Percentiles rank a stretch among this genome's conserved stretches.
Evolutionary conservation across 306 rosid species (phyloP).

Genomic region (Cucumis hystrix): DNA sequence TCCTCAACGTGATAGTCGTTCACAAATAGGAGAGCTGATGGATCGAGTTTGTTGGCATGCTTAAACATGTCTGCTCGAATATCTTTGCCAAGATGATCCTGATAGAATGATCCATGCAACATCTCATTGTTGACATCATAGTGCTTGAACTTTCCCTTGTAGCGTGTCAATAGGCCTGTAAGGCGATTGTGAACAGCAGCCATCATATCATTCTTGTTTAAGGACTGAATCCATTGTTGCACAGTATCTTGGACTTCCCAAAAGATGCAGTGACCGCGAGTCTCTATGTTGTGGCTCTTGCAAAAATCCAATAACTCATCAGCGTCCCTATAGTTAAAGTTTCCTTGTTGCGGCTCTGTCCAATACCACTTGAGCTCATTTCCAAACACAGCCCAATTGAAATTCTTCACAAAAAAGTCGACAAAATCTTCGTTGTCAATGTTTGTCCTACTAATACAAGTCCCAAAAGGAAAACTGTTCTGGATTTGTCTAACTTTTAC

Average conservation of each 20-base stretch:
- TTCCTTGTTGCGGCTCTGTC: slow-evolving; percentile 86
- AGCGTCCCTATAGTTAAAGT: slow-evolving; percentile 65
- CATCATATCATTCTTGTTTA: slow-evolving; percentile 45
- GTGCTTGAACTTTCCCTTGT: slow-evolving; percentile 73
- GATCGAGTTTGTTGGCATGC: slow-evolving; percentile 52
- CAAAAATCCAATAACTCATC: slow-evolving; percentile 65
- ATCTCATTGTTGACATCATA: slow-evolving; percentile 91
- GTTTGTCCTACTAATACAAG: slow-evolving; percentile 67
- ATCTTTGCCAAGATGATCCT: slow-evolving; percentile 60
- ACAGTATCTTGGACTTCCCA: slow-evolving; percentile 73
- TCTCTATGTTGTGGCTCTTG: slow-evolving; percentile 41
- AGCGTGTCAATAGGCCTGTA: slow-evolving; percentile 44
- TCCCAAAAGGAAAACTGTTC: slow-evolving; percentile 73
- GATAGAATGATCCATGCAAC: slow-evolving; percentile 78
- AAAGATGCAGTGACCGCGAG: slow-evolving; percentile 86
- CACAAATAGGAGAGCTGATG: slow-evolving; percentile 53
- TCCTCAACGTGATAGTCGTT: slow-evolving; percentile 83
- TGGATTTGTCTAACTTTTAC: slow-evolving; percentile 51
- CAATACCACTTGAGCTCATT: slow-evolving; percentile 94
- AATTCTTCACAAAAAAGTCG: slow-evolving; percentile 51
- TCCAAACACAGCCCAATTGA: slow-evolving; percentile 95
- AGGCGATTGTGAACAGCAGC: slow-evolving; percentile 67
- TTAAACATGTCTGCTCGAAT: slow-evolving; percentile 78
- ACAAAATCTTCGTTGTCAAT: slow-evolving; percentile 87
- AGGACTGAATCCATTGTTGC: slow-evolving; percentile 57